Conservation (phyloP, 2,329 filamentous ascomycete species). For the Pyrenochaeta sp. region DNA sequence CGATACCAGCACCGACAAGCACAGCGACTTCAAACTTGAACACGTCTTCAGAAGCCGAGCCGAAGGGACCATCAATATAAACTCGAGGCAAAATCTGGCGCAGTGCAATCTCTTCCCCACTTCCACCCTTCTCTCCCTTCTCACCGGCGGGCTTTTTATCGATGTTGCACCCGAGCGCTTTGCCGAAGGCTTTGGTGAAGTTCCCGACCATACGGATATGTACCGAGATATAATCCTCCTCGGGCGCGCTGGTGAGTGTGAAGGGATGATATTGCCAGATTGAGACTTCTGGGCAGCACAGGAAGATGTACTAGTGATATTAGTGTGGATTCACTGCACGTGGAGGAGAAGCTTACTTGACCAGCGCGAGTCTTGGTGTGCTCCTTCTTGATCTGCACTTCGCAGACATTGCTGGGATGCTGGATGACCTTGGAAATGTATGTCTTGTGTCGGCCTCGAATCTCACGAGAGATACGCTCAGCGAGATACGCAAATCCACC, state of each 20-base stretch:
- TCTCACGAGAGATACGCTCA: constrained; percentile 80
- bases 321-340: constrained; percentile 10
- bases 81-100: constrained; percentile 78
- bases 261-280: constrained; percentile 92
- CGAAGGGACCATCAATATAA: constrained; percentile 86
- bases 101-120: constrained; percentile 72
- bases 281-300: constrained; percentile 85
- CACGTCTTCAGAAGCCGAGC: constrained; percentile 85
- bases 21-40: constrained; percentile 71
- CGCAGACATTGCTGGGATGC: constrained; percentile 86
- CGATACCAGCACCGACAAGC: constrained; percentile 61
- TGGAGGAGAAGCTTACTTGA: constrained; percentile 55
- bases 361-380: constrained; percentile 82
- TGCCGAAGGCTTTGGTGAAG: constrained; percentile 76
- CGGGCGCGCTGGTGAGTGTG: constrained; percentile 83
- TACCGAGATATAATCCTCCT: constrained; percentile 89
- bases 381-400: constrained; percentile 93
- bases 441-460: constrained; percentile 82
- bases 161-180: constrained; percentile 78
- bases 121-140: constrained; percentile 63
- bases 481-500: constrained; percentile 81
- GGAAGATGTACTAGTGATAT: constrained; percentile 74
- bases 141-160: constrained; percentile 62
- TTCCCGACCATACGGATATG: constrained; percentile 85
- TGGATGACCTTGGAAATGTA: constrained; percentile 90